phyloP scores from a whole-genome alignment of 495 filamentous ascomycete species.

The Xylaria telfairii region DNA sequence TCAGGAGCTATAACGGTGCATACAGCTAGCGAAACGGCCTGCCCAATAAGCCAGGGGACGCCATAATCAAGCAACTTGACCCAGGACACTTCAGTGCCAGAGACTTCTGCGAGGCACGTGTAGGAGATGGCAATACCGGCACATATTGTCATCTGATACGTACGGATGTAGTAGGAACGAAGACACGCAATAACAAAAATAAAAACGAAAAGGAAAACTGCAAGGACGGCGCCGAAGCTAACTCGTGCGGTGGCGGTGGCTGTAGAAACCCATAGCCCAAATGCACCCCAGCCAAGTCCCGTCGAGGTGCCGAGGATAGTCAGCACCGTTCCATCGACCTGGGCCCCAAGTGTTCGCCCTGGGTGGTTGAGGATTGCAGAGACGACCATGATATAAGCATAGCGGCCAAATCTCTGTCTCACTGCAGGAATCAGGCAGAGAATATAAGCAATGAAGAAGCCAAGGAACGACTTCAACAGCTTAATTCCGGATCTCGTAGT shows the following conservation, averaged over 20 bases:
- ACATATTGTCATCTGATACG: conserved; percentile 60
- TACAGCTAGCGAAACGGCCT: conserved; percentile 56
- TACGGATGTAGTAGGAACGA: conserved; percentile 58
- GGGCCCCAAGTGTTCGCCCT: conserved; percentile 58
- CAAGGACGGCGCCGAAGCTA: conserved; percentile 61
- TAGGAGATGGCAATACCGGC: conserved; percentile 62
- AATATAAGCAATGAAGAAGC: conserved; percentile 59
- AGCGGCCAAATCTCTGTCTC: conserved; percentile 54
- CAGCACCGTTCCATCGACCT: conserved; percentile 60
- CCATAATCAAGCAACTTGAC: conserved; percentile 58
- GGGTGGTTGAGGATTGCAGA: conserved; percentile 61
- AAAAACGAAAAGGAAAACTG: conserved; percentile 58
- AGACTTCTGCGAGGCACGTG: conserved; percentile 55
- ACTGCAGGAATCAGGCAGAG: conserved; percentile 58
- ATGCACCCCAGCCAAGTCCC: conserved; percentile 62
- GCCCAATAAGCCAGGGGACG: conserved; percentile 62
- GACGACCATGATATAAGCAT: conserved; percentile 59
- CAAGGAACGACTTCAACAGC: conserved; percentile 58
- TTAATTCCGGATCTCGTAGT: conserved; percentile 56
- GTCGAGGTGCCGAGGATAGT: conserved; percentile 59
- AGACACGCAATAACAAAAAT: conserved; percentile 56
- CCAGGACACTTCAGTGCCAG: conserved; percentile 48
- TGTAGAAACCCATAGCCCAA: conserved; percentile 60
- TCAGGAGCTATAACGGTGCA: conserved; percentile 56
- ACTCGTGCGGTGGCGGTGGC: conserved; percentile 46